These are phyloP conservation scores for Megacollybia platyphylla DNA, from an alignment of 1,284 basidiomycete species.

Conservation along the genomic window DNA sequence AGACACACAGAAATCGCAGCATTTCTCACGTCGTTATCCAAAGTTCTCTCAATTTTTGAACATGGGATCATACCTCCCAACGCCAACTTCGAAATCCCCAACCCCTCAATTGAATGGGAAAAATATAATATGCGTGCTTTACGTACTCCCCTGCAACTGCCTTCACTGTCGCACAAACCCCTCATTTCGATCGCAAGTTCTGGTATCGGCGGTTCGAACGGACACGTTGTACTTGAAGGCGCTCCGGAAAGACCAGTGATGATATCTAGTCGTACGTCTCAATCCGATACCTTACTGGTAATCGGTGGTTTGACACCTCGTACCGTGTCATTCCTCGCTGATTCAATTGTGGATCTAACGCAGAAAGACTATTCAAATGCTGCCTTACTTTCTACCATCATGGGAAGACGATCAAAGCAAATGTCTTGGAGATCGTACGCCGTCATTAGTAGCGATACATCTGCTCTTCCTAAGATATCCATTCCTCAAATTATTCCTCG, in stretches of 20 bases:
- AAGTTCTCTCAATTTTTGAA: constrained; percentile 25
- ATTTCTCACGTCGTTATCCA: constrained; percentile 26
- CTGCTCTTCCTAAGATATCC: constrained; percentile 8
- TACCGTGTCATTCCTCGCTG: constrained; percentile 10
- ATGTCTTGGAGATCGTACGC: constrained; percentile 16
- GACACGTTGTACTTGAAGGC: constrained; percentile 17
- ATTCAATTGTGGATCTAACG: constrained; percentile 4
- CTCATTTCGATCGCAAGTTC: constrained; percentile 19
- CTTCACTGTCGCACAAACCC: constrained; percentile 6
- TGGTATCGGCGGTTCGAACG: constrained; percentile 21
- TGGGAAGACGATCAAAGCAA: constrained; percentile 11
- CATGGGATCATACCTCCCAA: constrained; percentile 23
- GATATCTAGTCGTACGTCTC: constrained; percentile 3
- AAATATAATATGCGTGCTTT: constrained; percentile 12
- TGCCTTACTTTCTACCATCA: constrained; percentile 4
- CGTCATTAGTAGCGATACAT: not conserved
- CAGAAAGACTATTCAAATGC: constrained; percentile 4
- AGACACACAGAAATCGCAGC: constrained; percentile 28
- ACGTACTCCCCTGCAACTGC: constrained; percentile 6
- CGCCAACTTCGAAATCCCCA: constrained; percentile 20
- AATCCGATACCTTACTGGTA: constrained; percentile 12
- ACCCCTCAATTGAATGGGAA: constrained; percentile 26
- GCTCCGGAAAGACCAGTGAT: constrained; percentile 7
- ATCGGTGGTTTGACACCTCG: constrained; percentile 16
- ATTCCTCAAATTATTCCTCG: constrained; percentile 12